Conservation (phyloP, 495 filamentous ascomycete genomes). For the Hyaloscypha finlandica region DNA sequence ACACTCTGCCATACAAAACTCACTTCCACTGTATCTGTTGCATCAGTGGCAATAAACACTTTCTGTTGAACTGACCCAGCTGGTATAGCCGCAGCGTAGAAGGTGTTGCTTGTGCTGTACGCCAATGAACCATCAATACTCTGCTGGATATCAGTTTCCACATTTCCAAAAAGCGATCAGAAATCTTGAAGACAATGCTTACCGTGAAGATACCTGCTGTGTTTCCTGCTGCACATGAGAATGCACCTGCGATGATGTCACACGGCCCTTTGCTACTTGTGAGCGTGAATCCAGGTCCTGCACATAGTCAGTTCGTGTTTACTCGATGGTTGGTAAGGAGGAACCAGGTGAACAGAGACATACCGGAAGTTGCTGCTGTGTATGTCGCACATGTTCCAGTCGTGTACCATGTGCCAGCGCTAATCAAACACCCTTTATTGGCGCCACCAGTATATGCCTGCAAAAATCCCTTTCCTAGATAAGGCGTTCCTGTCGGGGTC, state of each 20-base stretch:
- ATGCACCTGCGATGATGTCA: slow-evolving; percentile 44
- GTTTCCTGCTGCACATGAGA: slow-evolving; percentile 52
- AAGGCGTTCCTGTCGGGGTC: slow-evolving; percentile 25
- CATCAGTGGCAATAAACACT: slow-evolving; percentile 33
- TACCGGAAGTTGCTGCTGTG: slow-evolving; percentile 51
- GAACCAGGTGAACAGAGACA: slow-evolving; percentile 25
- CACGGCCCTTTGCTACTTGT: slow-evolving; percentile 60
- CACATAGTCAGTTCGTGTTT: no score
- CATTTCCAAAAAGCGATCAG: no score
- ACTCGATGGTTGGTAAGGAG: slow-evolving; percentile 17
- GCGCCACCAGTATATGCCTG: slow-evolving; percentile 53
- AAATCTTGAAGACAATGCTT: neutral
- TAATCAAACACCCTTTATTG: slow-evolving; percentile 66
- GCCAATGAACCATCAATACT: slow-evolving; percentile 42
- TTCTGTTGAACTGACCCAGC: slow-evolving; percentile 46
- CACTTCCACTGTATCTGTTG: no score
- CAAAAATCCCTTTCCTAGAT: slow-evolving; percentile 57
- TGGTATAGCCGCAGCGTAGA: slow-evolving; percentile 59
- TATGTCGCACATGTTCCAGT: slow-evolving; percentile 73
- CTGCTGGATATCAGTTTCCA: no score
- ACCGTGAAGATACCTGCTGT: slow-evolving; percentile 42
- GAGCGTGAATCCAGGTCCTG: slow-evolving; percentile 46
- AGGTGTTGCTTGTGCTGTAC: slow-evolving; percentile 50
- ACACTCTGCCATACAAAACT: no score
- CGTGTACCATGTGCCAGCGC: slow-evolving; percentile 66